Evolutionary conservation across 169 alveolate species (phyloP).

Genomic region (Eimeria necatrix): DNA sequence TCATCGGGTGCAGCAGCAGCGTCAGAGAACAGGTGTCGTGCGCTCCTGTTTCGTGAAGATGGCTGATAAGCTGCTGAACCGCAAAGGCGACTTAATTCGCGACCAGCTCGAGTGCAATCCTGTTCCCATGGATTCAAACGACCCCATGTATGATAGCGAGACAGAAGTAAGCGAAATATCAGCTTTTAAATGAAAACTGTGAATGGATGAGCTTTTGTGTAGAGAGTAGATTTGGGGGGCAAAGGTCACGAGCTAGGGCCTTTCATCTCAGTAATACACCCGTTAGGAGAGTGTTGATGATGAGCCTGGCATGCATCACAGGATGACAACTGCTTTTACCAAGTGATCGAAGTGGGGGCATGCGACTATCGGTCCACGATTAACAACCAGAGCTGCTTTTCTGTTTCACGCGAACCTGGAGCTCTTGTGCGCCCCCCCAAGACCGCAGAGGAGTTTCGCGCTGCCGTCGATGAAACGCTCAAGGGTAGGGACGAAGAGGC

Average conservation of each 20-base stretch:
- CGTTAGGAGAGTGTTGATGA: too few relatives aligned
- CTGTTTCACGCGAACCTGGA: conserved; percentile 42
- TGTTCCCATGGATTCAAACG: conserved; percentile 65
- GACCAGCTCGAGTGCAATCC: conserved; percentile 62
- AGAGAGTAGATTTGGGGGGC: too few relatives aligned
- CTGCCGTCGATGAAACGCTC: conserved; percentile 63
- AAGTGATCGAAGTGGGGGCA: conserved; percentile 74
- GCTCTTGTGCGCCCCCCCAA: conserved; percentile 28
- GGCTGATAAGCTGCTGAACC: conserved; percentile 72
- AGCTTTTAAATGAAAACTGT: not conserved
- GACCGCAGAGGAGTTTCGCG: conserved; percentile 66
- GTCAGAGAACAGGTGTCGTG: not conserved
- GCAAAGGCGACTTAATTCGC: conserved; percentile 59
- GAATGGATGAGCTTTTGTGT: too few relatives aligned
- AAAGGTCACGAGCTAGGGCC: too few relatives aligned
- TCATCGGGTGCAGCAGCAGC: conserved; percentile 13
- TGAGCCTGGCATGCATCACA: conserved; percentile 8
- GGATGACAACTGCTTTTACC: conserved; percentile 79
- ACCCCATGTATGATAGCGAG: conserved; percentile 72
- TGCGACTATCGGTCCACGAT: conserved; percentile 72
- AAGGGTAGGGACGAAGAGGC: conserved; percentile 6
- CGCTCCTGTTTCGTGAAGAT: conserved; percentile 4
- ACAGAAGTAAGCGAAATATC: conserved; percentile 8
- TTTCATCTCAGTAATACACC: too few relatives aligned
- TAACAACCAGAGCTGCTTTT: conserved; percentile 72